Base-by-base conservation (phyloP, 768 basidiomycete genomes). In the Atractiella rhizophila region DNA sequence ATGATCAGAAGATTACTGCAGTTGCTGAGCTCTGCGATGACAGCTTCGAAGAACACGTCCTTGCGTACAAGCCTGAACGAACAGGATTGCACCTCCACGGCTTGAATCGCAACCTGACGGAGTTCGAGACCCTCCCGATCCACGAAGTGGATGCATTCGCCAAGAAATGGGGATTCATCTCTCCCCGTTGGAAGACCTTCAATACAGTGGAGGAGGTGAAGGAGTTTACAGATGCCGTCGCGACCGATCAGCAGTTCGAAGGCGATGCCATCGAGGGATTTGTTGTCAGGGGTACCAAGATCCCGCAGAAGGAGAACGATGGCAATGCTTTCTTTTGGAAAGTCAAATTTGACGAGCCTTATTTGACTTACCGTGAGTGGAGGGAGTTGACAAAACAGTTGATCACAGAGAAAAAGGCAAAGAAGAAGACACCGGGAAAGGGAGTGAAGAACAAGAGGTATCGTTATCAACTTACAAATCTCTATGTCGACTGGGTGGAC, bases 351-450 rank as follows among this genome's bases (percentile, higher is more conserved):
- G 85, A 96, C 58, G 82, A 96, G 54, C 88, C 88, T 2, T 98
- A 98, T 57, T 73, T 94, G 68, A 86, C 88, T 73, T 96, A 91
- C 60, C 75, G 91, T 41, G 80, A 86, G 56, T 96, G 85, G 83
- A 68, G 88, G 41, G 88, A 96, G 59, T 66, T 86, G 39, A 94
- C 91, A 5, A 79, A 80, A 56, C 59, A 57, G 39, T 44, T 48
- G 23, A 24, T 45, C 10, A 44, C 42, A 3, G 35, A 38, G 34
- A 39, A 39, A 23, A 42, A 37, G 42, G 51, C 5, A 35, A 42
- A 44, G 19, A 42, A 28, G 36, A 48, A 29, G 37, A 42, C 27
- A n/a, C 10, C 37, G 7, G 13, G 4, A 21, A 20, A 39, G 38
- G 43, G 16, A 47, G 48, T 21, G 44, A 46, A 42, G 16, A 24